phyloP scores from a whole-genome alignment of 768 basidiomycete genomes.

The Amanita jacksonii region DNA sequence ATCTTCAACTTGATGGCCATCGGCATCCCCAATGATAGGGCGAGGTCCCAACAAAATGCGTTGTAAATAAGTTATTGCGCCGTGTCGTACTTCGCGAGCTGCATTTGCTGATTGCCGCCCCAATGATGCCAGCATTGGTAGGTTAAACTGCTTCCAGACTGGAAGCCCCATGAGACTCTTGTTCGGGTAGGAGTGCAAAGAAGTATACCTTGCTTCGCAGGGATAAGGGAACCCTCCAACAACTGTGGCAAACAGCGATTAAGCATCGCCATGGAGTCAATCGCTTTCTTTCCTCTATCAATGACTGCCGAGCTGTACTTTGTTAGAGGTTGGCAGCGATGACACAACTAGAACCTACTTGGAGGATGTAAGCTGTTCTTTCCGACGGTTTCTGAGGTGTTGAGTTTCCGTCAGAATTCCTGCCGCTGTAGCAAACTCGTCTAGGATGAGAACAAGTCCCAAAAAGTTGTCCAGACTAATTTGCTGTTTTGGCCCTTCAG shows the following conservation, averaged over 20 bases:
- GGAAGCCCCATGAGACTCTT: background rate
- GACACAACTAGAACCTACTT: conserved; percentile 31
- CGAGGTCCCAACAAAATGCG: conserved; percentile 77
- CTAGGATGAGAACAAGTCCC: conserved; percentile 71
- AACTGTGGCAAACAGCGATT: conserved; percentile 57
- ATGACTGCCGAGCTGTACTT: conserved; percentile 57
- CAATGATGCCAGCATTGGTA: conserved; percentile 67
- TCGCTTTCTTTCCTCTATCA: conserved; percentile 71
- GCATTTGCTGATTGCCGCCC: conserved; percentile 78
- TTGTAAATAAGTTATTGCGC: conserved; percentile 71
- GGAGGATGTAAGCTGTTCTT: conserved; percentile 37
- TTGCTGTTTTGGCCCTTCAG: conserved; percentile 48
- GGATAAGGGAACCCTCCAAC: conserved; percentile 36
- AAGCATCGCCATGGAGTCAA: conserved; percentile 72
- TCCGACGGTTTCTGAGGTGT: conserved; percentile 41
- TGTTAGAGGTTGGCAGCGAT: background rate
- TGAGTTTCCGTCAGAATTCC: conserved; percentile 47
- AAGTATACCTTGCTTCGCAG: conserved; percentile 31
- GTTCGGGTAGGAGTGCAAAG: background rate
- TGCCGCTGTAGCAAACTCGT: conserved; percentile 81
- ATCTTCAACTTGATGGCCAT: conserved; percentile 60
- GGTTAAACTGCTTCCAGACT: conserved; percentile 72
- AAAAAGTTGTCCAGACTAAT: conserved; percentile 73
- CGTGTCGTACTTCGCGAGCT: conserved; percentile 76
- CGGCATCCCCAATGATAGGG: conserved; percentile 46